These are phyloP conservation scores for Clarireedia homoeocarpa DNA, from an alignment of 2,329 filamentous ascomycete genomes.

Conservation along the genomic window DNA sequence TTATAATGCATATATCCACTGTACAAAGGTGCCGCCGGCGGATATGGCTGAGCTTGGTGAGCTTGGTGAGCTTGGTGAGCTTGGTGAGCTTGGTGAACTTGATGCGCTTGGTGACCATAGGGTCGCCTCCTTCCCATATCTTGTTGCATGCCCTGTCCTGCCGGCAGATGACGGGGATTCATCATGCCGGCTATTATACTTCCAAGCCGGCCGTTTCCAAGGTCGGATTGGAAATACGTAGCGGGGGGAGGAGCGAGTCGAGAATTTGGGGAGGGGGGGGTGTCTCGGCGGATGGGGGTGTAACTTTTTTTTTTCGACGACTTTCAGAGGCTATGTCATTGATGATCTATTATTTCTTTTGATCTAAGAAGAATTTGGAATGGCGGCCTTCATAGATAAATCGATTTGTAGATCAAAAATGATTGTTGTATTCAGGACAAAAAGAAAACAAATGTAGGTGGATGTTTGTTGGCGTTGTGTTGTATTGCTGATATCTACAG, in stretches of 20 bases:
- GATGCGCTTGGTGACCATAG: slow-evolving; percentile 30
- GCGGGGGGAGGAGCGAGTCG: not conserved
- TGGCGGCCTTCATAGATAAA: too few species aligned
- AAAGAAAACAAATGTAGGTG: too few species aligned
- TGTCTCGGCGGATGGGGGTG: not conserved
- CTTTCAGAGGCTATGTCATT: too few species aligned
- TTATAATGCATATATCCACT: slow-evolving; percentile 44
- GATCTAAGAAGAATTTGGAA: too few species aligned
- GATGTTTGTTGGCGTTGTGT: too few species aligned
- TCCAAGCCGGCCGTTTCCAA: slow-evolving; percentile 22
- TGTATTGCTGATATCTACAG: too few species aligned
- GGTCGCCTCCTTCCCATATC: slow-evolving; percentile 28
- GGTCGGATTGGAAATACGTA: slow-evolving; percentile 16
- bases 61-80: slow-evolving; percentile 28
- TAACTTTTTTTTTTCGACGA: not conserved
- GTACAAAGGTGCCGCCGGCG: slow-evolving; percentile 38
- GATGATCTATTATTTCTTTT: too few species aligned
- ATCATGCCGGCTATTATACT: slow-evolving; percentile 63
- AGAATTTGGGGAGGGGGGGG: not conserved
- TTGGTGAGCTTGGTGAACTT: too few species aligned
- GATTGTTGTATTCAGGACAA: too few species aligned
- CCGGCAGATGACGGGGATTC: slow-evolving; percentile 69
- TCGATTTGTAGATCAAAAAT: too few species aligned
- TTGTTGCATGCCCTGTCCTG: slow-evolving; percentile 51
- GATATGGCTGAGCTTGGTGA: slow-evolving; percentile 36